Evolutionary conservation across 345 rosid genomes (phyloP).

Genomic region (Syzygium jambos): DNA sequence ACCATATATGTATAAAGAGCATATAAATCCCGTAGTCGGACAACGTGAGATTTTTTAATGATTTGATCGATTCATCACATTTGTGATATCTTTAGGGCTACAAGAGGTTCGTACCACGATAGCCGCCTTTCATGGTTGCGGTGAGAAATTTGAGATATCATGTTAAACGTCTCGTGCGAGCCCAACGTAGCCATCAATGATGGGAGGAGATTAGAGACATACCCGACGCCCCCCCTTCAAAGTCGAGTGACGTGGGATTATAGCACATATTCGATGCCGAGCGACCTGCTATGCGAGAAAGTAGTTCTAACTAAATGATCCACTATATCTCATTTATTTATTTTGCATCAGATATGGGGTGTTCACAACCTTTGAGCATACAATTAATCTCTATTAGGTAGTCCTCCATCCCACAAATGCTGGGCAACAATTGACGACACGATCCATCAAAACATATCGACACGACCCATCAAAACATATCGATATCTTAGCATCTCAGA

Average conservation of each 20-base stretch:
- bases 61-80: not conserved
- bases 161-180: not conserved
- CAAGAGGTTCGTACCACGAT: not conserved
- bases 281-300: not conserved
- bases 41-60: not conserved
- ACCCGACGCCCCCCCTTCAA: not conserved
- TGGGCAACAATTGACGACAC: not conserved
- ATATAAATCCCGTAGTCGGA: too few relatives aligned
- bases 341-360: not conserved
- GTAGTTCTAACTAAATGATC: not conserved
- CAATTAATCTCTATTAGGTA: not conserved
- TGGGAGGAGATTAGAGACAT: not conserved
- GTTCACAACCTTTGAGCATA: not conserved
- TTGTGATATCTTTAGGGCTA: not conserved
- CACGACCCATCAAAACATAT: not conserved
- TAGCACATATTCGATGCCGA: too few relatives aligned
- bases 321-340: not conserved
- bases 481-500: not conserved
- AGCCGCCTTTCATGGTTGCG: not conserved
- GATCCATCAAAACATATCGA: not conserved
- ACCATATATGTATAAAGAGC: not conserved
- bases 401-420: not conserved
- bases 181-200: not conserved
- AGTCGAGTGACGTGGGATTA: not conserved
- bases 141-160: not conserved